Conservation (phyloP, 2,329 filamentous ascomycete species). For the Alternaria gaisen region DNA sequence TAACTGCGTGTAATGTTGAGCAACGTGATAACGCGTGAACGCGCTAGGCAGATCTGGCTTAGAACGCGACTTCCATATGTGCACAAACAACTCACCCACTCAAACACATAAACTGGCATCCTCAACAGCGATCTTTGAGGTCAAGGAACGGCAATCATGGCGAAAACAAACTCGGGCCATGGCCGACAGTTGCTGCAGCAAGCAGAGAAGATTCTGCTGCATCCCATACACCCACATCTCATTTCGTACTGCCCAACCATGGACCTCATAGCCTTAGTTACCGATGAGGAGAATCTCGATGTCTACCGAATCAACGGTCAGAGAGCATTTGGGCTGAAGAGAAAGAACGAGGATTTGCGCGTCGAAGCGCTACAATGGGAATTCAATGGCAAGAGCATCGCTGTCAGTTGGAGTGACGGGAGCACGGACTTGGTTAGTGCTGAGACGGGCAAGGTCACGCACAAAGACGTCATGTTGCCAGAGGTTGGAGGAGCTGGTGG, state of each 20-base stretch:
- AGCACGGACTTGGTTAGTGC: conserved; percentile 78
- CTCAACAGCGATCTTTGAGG: conserved; percentile 18
- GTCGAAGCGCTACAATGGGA: conserved; percentile 57
- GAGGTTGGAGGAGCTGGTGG: conserved; percentile 1
- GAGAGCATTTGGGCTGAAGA: conserved; percentile 64
- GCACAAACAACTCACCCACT: conserved; percentile 24
- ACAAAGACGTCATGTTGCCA: conserved; percentile 59
- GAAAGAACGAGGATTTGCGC: conserved; percentile 45
- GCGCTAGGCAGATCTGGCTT: conserved; percentile 31
- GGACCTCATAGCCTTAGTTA: conserved; percentile 80
- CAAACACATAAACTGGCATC: conserved; percentile 4
- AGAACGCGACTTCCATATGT: conserved; percentile 24
- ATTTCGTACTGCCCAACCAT: conserved; percentile 83
- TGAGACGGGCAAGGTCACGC: conserved; percentile 82
- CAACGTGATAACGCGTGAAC: conserved; percentile 37
- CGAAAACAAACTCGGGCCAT: conserved; percentile 7
- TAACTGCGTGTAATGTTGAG: not conserved
- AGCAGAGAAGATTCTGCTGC: conserved; percentile 53
- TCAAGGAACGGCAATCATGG: conserved; percentile 14
- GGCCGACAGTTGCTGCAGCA: conserved; percentile 46
- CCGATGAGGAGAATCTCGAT: conserved; percentile 72
- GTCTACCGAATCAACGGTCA: conserved; percentile 84
- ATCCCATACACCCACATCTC: conserved; percentile 64
- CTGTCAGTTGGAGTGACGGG: conserved; percentile 84
- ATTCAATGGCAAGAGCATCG: conserved; percentile 72